Base-by-base conservation (phyloP, 306 rosid species). In the Castanea crenata region DNA sequence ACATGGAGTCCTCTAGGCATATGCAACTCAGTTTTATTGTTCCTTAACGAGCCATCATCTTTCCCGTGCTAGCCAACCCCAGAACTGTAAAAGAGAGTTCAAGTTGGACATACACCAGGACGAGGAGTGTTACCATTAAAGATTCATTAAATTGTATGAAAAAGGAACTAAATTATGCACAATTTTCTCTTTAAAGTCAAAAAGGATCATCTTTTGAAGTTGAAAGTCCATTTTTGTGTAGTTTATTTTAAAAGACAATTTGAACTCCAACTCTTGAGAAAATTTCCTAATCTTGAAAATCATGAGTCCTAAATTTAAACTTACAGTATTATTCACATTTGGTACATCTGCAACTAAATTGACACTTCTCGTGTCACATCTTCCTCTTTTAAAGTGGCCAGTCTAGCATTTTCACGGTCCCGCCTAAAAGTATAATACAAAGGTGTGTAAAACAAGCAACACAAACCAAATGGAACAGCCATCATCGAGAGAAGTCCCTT, bases 381-480 rank as follows among this genome's bases (percentile, higher is more conserved):
- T 55, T 79, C 92, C 84, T 87, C 97, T 81, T 92, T 92, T 55
- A 79, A 20, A 10, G 79, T 51, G 6, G 77, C 81, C 78, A 73
- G 68, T 84, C 89, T 87, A 64, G 87, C 96, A 81, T 78, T 89
- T 71, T 93, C 96, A 0, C 98, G 94, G 85, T 95, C 99, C 67
- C 74, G 88, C 82, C 87, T 86, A 73, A 93, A 95, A 46, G 69
- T 23, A 69, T 32, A 79, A 76, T 95, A 91, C 84, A 95, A 84
- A 5, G 99, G 98, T 0, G 98, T 91, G 78, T 93, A 95, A 76
- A 91, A 93, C 87, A 95, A 83, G 87, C 99, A 90, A 57, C 99
- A 95, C 82, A 95, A 52, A 5, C 99, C 98, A 74, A 95, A 93
- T 20, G 99, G 99, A 76, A 91, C 69, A 3, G 75, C 87, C 98